These are phyloP conservation scores for Colletotrichum tropicicola DNA, from an alignment of 2,329 filamentous ascomycete genomes.

Conservation along the genomic window DNA sequence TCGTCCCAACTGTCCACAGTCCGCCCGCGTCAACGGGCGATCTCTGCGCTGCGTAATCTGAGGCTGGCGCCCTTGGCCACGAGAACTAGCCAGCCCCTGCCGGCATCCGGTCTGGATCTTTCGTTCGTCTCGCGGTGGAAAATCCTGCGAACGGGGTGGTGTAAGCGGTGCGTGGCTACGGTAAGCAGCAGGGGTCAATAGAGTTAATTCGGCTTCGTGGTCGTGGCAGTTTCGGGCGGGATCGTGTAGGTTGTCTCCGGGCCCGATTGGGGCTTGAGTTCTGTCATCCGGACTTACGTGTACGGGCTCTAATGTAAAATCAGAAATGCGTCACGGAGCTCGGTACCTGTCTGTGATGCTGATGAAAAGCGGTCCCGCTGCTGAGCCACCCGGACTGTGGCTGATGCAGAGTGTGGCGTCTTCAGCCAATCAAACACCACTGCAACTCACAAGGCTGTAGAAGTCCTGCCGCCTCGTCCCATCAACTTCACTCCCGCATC, in stretches of 20 bases:
- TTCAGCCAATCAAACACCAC: neutral
- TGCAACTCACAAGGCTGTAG: slow-evolving; percentile 16
- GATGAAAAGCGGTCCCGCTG: too few relatives aligned
- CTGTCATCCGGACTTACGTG: neutral
- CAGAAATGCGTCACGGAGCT: neutral
- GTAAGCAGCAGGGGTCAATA: neutral
- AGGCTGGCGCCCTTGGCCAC: slow-evolving; percentile 2
- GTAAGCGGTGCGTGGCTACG: neutral
- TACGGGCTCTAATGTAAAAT: too few relatives aligned
- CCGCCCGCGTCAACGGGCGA: neutral
- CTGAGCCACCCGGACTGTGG: slow-evolving; percentile 4
- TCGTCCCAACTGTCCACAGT: neutral
- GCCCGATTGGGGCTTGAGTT: too few relatives aligned
- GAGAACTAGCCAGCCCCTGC: neutral
- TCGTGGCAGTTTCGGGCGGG: too few relatives aligned
- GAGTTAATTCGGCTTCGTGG: neutral
- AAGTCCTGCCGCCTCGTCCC: slow-evolving; percentile 1
- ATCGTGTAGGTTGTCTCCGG: too few relatives aligned
- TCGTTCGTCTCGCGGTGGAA: neutral
- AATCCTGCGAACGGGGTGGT: neutral
- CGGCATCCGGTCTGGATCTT: neutral
- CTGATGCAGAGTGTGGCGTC: neutral
- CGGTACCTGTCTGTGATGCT: too few relatives aligned
- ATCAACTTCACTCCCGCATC: neutral
- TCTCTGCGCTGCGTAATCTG: slow-evolving; percentile 1